Base-by-base conservation (phyloP, 192 early-diverging fungal species). In the Lunasporangiospora selenospora region DNA sequence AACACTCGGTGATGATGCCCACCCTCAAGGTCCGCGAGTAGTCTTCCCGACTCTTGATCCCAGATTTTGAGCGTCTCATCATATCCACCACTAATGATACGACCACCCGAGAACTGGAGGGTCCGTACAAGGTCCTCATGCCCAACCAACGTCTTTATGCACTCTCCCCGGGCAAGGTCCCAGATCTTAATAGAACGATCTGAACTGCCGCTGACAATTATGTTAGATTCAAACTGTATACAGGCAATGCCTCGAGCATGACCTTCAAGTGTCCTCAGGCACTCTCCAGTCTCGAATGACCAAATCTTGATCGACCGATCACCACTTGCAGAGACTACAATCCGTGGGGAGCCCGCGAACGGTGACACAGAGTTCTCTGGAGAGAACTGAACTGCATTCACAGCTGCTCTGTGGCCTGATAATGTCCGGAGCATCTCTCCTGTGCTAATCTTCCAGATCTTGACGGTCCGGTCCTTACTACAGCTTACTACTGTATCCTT, bases 11-110 rank as follows among this genome's bases (percentile, higher is more conserved):
- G 53, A n/a, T 80, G 79, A 75, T 88, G 87, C 29, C 75, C 77
- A 48, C 85, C 81, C 27, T 75, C 77, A 52, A 90, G 61, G 32
- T 79, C 81, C 43, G 79, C 77, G 0, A 89, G 15, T 26, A 88
- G 59, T 38, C 69, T 71, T 2, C 94, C 94, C 0, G 83, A 88
- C 29, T 84, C 75, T 40, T 90, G 62, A 48, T 89, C 84, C 96
- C 96, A 98, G 18, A 98, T 82, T 73, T 93, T 96, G 53, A 98
- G 73, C 3, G 89, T 85, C 60, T 92, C 86, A 65, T 97, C 91
- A 70, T 98, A 98, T 21, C 89, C 87, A 3, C 92, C 95, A n/a
- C 90, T 91, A 16, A 98, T 89, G 15, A 97, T 79, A 16, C 84
- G 65, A 26, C 84, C 67, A 43, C 60, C 44, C 44, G 89, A 76